Base-by-base conservation (phyloP, 2,329 filamentous ascomycete genomes). In the Clonostachys solani region DNA sequence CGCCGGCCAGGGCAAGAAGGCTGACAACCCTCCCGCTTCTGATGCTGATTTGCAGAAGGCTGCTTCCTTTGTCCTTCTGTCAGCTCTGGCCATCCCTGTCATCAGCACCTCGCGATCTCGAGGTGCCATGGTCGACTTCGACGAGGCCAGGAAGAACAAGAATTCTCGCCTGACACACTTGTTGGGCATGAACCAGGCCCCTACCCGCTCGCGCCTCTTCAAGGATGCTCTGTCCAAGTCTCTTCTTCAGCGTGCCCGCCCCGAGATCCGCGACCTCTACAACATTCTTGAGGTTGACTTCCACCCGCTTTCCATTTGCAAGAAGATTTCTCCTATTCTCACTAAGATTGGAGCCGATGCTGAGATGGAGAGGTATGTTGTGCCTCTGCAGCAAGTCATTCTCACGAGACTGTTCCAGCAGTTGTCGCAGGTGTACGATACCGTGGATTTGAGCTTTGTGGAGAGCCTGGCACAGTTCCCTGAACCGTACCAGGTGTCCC, bases 281-380 rank as follows among this genome's bases (percentile, higher is more conserved):
- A 95, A 96, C 73, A 99, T 99, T 57, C 83, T 99, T 37, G 94
- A 99, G 74, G 92, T 97, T 55, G 94, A 99, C 68, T 99, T 99
- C 80, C 94, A 99, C 67, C 94, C 94, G 46, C 81, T 99, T 50
- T 97, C 92, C 36, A 99, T 99, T 65, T 97, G 94, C 84, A 86
- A 95, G 73, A 97, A 96, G 81, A 97, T 99, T 57, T 96, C 92
- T 12, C 94, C 94, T 45, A 97, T 99, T 59, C 77, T 99, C 49
- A 81, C 86, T 58, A 84, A 97, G 78, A 97, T 99, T 63, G 92
- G 92, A 54, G 84, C 86, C 50, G 92, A 99, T 62, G 78, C 89
- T 44, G 92, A 96, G 70, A 96, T 99, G 92, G 85, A 94, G 74
- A 94, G 94, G 73, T 99, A 99, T 66, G 89, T 99, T 52, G 74